Evolutionary conservation across 306 rosid species (phyloP), one percentile per base, ranked within the genome.

Genomic region (Vachellia collinsii): DNA sequence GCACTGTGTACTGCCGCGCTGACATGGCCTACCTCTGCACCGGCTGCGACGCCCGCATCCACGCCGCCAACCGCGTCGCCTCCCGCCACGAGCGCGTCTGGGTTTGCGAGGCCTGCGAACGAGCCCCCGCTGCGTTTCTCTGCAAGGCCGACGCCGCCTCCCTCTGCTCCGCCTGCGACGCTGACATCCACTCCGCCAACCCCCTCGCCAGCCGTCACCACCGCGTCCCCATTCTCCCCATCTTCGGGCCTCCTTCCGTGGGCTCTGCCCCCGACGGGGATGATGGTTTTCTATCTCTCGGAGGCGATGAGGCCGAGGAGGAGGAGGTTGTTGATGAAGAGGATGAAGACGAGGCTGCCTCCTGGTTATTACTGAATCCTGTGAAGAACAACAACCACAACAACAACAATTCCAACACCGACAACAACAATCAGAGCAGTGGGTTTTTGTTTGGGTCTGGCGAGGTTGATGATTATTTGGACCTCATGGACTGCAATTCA

Each of bases 101-200:
- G 91, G 93, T 94, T 11, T 95, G 99, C 29, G 97, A 93, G 82
- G 94, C 97, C 0, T 95, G 99, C 77, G 99, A 95, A 79, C 89
- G 92, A 0, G 91, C 93, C 0, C 98, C 98, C 1, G 97, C 99
- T 0, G 93, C 92, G 3, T 87, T 93, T 25, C 78, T 95, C 11
- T 95, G 99, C 86, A 95, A 93, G 71, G 99, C 99, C 0, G 99
- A 95, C 56, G 94, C 96, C 0, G 99, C 99, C 0, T 95, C 99
- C 0, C 99, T 95, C 17, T 95, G 99, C 72, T 19, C 88, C 11
- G 37, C 93, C 14, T 95, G 99, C 79, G 99, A 95, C 53, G 93
- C 94, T 0, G 97, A 90, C 34, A 90, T 93, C 85, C 99, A 95
- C 86, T 88, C 99, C 2, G 98, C 99, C 7, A 95, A 95, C 69